Base-by-base conservation (phyloP, 768 basidiomycete genomes). In the Crepidotus variabilis region DNA sequence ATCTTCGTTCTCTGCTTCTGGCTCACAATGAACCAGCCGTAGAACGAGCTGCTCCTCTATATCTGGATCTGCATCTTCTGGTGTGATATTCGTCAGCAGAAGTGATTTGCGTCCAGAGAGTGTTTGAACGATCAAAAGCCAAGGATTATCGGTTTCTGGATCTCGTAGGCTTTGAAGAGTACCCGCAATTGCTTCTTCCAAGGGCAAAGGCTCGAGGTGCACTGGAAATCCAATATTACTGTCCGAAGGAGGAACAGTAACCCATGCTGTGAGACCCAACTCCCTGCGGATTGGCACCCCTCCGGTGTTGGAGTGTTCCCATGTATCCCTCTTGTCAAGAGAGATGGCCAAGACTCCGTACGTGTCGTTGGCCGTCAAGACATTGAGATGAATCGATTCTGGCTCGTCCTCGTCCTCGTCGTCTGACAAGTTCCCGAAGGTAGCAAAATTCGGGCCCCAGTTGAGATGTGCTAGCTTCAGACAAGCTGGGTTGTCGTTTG, bases 51-150 rank as follows among this genome's bases (percentile, higher is more conserved):
- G 9, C 11, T 34, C 22, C 23, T 6, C 8, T 21, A 1, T 6
- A 23, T 45, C 22, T 13, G 48, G 34, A n/a, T 24, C 49, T 28
- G 28, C 28, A 13, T 11, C 11, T 16, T 39, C 47, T 10, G 48
- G n/a, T 22, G 9, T 47, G 28, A 43, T 35, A 20, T 58, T 52
- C 39, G 57, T 47, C 10, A 67, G 35, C n/a, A 65, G 32, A 13
- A 67, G 46, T 7, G 58, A 58, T 24, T 56, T 55, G 43, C 56
- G 52, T 33, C 66, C 66, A 11, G 64, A 62, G 32, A 62, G 58
- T 35, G 64, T 52, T 7, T 63, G 50, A 14, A 60, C 45, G 57
- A 63, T 60, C 24, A 63, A 48, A 48, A 55, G 57, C 64, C 39
- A 43, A 43, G 39, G 39, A 11, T 28, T 3, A 28, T 28, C 28